phyloP scores from a whole-genome alignment of 2,329 filamentous ascomycete species.

The Blumeriella jaapii region DNA sequence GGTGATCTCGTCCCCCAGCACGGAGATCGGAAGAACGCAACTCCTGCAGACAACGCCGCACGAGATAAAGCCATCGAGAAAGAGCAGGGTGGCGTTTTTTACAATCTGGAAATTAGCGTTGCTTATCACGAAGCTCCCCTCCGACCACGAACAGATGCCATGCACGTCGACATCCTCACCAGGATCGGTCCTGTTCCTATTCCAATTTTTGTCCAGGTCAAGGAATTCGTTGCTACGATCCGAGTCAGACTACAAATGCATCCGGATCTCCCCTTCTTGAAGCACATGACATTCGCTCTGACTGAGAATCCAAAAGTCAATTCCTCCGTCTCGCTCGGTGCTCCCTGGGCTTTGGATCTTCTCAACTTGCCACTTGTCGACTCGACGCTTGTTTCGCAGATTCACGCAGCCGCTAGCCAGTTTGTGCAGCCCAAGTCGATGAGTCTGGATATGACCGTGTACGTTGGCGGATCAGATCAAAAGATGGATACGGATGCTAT shows the following conservation, averaged over 20 bases:
- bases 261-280: constrained; percentile 15
- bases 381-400: constrained; percentile 12
- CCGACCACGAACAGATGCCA: constrained; percentile 13
- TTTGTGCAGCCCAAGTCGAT: constrained; percentile 17
- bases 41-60: constrained; percentile 5
- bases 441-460: constrained; percentile 15
- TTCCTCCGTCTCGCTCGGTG: constrained; percentile 12
- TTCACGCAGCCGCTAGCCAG: constrained; percentile 10
- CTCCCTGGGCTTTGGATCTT: constrained; percentile 15
- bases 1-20: constrained; percentile 14
- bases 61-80: constrained; percentile 11
- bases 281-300: constrained; percentile 14
- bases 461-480: constrained; percentile 14
- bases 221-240: constrained; percentile 15
- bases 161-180: constrained; percentile 16
- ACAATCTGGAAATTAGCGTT: constrained; percentile 15
- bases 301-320: constrained; percentile 15
- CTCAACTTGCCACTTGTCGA: constrained; percentile 15
- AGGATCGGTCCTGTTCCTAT: constrained; percentile 13
- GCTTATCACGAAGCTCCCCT: constrained; percentile 16
- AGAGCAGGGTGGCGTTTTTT: constrained; percentile 16
- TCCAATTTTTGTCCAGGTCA: constrained; percentile 15
- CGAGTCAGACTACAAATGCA: constrained; percentile 16
- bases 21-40: constrained; percentile 10
- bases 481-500: constrained; percentile 15